phyloP scores from a whole-genome alignment of 805 yeast species.

The Candida peoriensis region DNA sequence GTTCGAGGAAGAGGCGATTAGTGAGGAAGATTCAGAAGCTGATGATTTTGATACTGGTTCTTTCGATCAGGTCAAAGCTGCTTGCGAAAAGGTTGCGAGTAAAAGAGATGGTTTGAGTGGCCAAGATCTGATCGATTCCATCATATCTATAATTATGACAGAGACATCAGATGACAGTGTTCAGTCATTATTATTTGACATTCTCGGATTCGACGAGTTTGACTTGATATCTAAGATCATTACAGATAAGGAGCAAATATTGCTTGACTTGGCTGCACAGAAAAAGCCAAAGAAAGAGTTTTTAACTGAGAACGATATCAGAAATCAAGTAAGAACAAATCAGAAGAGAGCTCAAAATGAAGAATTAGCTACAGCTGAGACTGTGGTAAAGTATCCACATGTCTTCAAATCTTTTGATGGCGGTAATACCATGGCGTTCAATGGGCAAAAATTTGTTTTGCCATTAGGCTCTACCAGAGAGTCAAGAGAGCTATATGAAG shows the following conservation, averaged over 20 bases:
- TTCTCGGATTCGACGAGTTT: constrained; percentile 81
- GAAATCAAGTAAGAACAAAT: constrained; percentile 46
- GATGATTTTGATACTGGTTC: constrained; percentile 7
- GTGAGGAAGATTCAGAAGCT: constrained; percentile 13
- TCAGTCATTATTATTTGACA: constrained; percentile 71
- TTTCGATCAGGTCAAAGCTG: constrained; percentile 18
- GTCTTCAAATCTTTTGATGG: constrained; percentile 71
- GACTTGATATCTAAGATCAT: constrained; percentile 68
- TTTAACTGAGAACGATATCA: constrained; percentile 51
- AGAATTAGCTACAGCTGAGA: constrained; percentile 39
- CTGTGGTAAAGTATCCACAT: constrained; percentile 69
- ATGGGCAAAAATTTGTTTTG: constrained; percentile 74
- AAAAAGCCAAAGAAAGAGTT: constrained; percentile 25
- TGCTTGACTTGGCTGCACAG: constrained; percentile 21
- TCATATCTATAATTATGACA: constrained; percentile 27
- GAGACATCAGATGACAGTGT: constrained; percentile 49
- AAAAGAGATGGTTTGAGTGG: constrained; percentile 30
- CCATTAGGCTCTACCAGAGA: constrained; percentile 78
- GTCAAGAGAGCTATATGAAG: constrained; percentile 63
- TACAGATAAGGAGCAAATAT: constrained; percentile 34
- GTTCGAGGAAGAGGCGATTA: constrained; percentile 17
- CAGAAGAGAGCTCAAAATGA: constrained; percentile 44
- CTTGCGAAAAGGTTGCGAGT: constrained; percentile 27
- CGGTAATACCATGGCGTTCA: constrained; percentile 64
- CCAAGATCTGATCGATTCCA: constrained; percentile 27